Evolutionary conservation across 192 early-diverging fungal species (phyloP), one percentile per base, ranked within the genome.

Genomic region (Phlyctochytrium planicorne): DNA sequence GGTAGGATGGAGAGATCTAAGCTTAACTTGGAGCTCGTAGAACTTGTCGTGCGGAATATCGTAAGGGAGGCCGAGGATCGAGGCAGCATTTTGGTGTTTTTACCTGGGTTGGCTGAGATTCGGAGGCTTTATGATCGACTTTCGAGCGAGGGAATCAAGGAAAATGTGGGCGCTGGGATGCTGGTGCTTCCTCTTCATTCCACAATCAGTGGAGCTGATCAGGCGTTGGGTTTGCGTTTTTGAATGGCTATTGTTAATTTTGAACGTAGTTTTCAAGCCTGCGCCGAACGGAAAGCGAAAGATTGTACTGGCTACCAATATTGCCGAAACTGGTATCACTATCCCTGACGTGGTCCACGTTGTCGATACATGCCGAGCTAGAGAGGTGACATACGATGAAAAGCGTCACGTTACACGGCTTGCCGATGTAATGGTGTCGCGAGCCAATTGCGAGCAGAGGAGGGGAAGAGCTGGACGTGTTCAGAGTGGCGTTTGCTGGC

Each of bases 391-490:
- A 23, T 83, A 80, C 71, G 84, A 91, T 59, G 77, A 84, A 59
- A 82, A 86, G 62, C 78, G 82, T 31, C 52, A 82, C 32, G 73
- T 90, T 1, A 88, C 86, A 0, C 73, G 78, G 1, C 63, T 92
- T 29, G 66, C 75, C 24, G 84, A 92, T 64, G 83, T 78, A 14
- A 87, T 85, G 62, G 69, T 92, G 29, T 78, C 85, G 20, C 82
- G 82, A 55, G 88, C 91, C 0, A 91, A 90, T 65, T 85, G 75
- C 4, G 69, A 70, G 24, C 91, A 92, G 61, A 76, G 95, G 16
- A 75, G 87, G 27, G 95, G 94, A 3, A 86, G 94, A 40, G 95
- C 95, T 2, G 95, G 95, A 12, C 80, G 95, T 29, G 85, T 90
- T 1, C 83, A 82, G 52, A 79, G 77, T 25, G 94, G 94, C 20